Conservation (phyloP, 257 asterid genomes). For the Thymus mandschuricus region DNA sequence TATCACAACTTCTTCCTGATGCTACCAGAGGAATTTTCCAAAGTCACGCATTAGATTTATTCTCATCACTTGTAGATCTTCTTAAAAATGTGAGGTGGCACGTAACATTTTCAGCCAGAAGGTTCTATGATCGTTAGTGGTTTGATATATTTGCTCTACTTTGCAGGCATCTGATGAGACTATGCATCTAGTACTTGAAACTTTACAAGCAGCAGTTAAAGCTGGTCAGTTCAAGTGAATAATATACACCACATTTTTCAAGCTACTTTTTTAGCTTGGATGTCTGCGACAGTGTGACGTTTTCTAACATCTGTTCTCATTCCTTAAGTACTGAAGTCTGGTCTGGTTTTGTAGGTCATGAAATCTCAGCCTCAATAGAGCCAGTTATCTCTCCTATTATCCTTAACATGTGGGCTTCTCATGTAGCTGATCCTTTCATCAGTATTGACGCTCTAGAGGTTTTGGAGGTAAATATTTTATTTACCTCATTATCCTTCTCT, state of each 20-base stretch:
- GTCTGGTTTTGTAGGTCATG: conserved; percentile 61
- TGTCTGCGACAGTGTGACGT: conserved; percentile 7
- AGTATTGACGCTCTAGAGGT: conserved; percentile 96
- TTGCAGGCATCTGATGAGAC: conserved; percentile 96
- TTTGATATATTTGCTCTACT: conserved; percentile 37
- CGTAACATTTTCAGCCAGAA: conserved; percentile 22
- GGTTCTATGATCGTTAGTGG: conserved; percentile 21
- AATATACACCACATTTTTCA: conserved; percentile 13
- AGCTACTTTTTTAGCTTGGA: conserved; percentile 24
- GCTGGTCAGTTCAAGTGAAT: conserved; percentile 67
- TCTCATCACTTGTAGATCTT: conserved; percentile 84
- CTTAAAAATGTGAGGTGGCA: conserved; percentile 70
- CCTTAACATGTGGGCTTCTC: conserved; percentile 94
- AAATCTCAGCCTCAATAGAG: conserved; percentile 62
- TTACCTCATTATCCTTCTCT: conserved; percentile 6
- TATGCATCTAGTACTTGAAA: conserved; percentile 95
- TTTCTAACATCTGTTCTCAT: conserved; percentile 26
- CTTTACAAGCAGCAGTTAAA: conserved; percentile 80
- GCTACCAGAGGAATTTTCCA: conserved; percentile 60
- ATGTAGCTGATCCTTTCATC: conserved; percentile 93
- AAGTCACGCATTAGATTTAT: conserved; percentile 65
- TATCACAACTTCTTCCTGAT: conserved; percentile 84
- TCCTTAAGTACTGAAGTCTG: conserved; percentile 23
- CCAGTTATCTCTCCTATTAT: conserved; percentile 82
- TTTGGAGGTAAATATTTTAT: conserved; percentile 66